Conservation (phyloP, 768 basidiomycete genomes). For the Agrocybe praecox region DNA sequence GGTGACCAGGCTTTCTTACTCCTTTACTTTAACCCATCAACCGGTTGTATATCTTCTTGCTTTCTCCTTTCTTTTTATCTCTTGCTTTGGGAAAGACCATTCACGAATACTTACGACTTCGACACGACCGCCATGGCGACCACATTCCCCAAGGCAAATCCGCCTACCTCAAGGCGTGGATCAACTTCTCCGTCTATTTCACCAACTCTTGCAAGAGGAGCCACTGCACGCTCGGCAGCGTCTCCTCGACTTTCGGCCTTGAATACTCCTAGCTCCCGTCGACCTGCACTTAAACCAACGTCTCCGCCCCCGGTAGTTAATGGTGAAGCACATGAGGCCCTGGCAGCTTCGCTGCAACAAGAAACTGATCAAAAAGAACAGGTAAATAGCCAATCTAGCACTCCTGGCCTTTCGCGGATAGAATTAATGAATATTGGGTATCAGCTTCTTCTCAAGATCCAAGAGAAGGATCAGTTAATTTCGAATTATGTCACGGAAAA, state of each 20-base stretch:
- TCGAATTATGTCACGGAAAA: constrained; percentile 63
- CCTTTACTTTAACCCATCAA: too few species aligned
- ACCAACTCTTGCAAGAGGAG: constrained; percentile 49
- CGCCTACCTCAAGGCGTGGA: constrained; percentile 48
- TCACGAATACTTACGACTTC: constrained; percentile 13
- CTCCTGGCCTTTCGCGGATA: background rate
- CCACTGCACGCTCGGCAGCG: constrained; percentile 68
- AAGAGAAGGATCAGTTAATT: constrained; percentile 79
- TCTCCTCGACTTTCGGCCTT: constrained; percentile 60
- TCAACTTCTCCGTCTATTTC: constrained; percentile 36
- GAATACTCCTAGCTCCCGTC: constrained; percentile 48
- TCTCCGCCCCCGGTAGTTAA: constrained; percentile 36
- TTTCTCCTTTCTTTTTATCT: constrained; percentile 6
- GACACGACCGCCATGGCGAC: constrained; percentile 39
- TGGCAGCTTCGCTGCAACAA: constrained; percentile 65
- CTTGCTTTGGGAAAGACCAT: background rate
- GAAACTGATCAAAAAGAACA: constrained; percentile 85
- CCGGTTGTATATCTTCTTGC: background rate
- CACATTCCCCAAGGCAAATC: constrained; percentile 46
- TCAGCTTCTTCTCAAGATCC: constrained; percentile 75
- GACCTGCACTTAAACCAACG: constrained; percentile 48
- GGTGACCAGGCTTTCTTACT: too few species aligned
- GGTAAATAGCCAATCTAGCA: constrained; percentile 38
- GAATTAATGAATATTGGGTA: constrained; percentile 5
- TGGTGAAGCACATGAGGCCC: constrained; percentile 55